Conservation (phyloP, 495 filamentous ascomycete species). For the Aspergillus bridgeri region DNA sequence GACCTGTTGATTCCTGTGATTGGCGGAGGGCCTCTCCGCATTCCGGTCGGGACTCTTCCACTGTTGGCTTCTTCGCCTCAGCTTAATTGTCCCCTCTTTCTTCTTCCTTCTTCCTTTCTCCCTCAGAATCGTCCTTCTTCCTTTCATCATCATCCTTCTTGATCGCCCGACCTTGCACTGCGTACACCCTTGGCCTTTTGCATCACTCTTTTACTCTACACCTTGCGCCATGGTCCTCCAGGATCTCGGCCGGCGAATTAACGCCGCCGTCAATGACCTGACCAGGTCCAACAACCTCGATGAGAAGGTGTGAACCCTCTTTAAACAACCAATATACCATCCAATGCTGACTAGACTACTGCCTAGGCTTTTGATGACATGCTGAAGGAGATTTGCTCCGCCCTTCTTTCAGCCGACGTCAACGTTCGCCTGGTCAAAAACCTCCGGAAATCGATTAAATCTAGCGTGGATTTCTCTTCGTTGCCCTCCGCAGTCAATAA, state of each 20-base stretch:
- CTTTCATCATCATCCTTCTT: neutral
- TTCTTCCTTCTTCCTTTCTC: slow-evolving; percentile 18
- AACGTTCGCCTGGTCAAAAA: slow-evolving; percentile 91
- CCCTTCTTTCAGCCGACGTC: slow-evolving; percentile 92
- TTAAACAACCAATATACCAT: too few species aligned
- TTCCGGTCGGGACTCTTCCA: slow-evolving; percentile 19
- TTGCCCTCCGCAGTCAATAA: slow-evolving; percentile 88
- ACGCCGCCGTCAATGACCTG: slow-evolving; percentile 90
- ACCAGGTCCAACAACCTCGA: slow-evolving; percentile 88
- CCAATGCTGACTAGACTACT: neutral
- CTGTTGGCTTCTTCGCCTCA: slow-evolving; percentile 8
- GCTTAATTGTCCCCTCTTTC: slow-evolving; percentile 3
- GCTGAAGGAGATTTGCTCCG: slow-evolving; percentile 94
- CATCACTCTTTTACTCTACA: neutral
- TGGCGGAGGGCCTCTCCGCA: slow-evolving; percentile 40
- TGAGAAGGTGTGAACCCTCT: slow-evolving; percentile 68
- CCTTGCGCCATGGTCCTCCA: slow-evolving; percentile 82
- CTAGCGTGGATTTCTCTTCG: slow-evolving; percentile 88
- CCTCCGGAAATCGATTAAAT: slow-evolving; percentile 89
- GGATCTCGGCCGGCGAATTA: slow-evolving; percentile 97
- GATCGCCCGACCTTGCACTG: neutral
- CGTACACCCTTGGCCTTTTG: slow-evolving; percentile 2
- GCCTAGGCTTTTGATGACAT: slow-evolving; percentile 89
- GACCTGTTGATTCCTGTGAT: slow-evolving; percentile 25
- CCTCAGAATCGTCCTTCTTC: neutral